Evolutionary conservation across 768 basidiomycete species (phyloP).

Genomic region (Mycena amicta): DNA sequence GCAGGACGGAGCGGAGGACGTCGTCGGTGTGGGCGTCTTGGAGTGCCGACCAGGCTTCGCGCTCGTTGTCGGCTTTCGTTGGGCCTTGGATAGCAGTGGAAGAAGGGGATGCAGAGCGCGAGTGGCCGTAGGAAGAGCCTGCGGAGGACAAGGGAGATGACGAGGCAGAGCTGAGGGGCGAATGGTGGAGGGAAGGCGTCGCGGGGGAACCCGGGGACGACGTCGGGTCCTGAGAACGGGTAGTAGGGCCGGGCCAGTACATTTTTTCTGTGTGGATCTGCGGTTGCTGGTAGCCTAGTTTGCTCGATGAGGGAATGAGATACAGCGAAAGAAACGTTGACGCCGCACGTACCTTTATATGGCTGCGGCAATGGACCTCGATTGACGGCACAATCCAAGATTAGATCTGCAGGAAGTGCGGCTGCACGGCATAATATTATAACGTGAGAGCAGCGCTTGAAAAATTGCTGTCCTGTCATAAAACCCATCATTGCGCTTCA

Average conservation of each 20-base stretch:
- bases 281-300: no score
- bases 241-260: not conserved
- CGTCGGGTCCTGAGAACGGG: not conserved
- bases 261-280: no score
- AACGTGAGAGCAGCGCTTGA: not conserved
- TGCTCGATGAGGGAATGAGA: no score
- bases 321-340: no score
- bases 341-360: no score
- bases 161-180: not conserved
- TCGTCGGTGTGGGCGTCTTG: slow-evolving; percentile 45
- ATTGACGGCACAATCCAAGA: no score
- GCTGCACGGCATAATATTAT: no score
- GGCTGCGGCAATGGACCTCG: no score
- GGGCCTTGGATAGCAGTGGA: not conserved
- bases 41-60: slow-evolving; percentile 22
- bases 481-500: not conserved
- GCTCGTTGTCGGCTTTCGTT: slow-evolving; percentile 1
- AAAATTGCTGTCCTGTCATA: not conserved
- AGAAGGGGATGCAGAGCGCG: not conserved
- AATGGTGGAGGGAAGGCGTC: not conserved
- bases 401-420: not conserved
- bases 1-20: slow-evolving; percentile 66
- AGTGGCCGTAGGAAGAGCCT: not conserved
- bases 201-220: not conserved
- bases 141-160: not conserved